Evolutionary conservation across 257 asterid genomes (phyloP).

Genomic region (Striga asiatica): DNA sequence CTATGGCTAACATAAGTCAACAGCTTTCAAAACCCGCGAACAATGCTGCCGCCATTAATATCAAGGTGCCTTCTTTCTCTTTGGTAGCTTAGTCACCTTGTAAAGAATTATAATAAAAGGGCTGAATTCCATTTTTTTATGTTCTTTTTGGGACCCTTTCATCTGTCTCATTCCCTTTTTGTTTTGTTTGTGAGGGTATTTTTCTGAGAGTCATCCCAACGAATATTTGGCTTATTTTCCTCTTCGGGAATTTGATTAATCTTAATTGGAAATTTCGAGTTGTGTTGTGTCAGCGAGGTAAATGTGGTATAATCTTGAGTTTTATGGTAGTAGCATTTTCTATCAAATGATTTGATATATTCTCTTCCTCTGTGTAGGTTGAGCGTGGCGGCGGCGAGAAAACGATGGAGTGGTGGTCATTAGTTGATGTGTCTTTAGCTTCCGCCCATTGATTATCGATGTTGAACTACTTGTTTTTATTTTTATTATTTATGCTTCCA

Average conservation of each 20-base stretch:
- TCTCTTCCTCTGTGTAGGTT: too few relatives aligned
- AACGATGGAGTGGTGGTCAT: too few relatives aligned
- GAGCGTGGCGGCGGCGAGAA: too few relatives aligned
- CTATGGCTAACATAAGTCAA: slow-evolving; percentile 68
- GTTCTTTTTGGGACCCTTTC: slow-evolving; percentile 4
- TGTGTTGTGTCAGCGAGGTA: background rate
- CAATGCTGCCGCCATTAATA: slow-evolving; percentile 69
- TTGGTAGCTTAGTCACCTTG: background rate
- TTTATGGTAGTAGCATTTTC: too few relatives aligned
- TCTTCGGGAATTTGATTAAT: slow-evolving; percentile 7
- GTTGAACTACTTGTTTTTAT: too few relatives aligned
- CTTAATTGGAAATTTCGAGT: background rate
- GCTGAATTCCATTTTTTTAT: background rate
- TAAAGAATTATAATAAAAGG: background rate
- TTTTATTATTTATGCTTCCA: too few relatives aligned
- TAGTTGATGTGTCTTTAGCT: too few relatives aligned
- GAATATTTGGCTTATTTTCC: slow-evolving; percentile 1
- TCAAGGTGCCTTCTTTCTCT: slow-evolving; percentile 39
- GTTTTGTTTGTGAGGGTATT: background rate
- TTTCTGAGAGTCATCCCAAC: background rate
- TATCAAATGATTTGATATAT: too few relatives aligned
- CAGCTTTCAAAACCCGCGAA: slow-evolving; percentile 62
- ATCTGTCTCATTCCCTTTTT: slow-evolving; percentile 8
- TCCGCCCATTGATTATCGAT: too few relatives aligned
- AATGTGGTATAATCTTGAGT: background rate